These are phyloP conservation scores for Cylindrotheca closterium DNA, from an alignment of 108 stramenopile genomes.

Conservation along the genomic window DNA sequence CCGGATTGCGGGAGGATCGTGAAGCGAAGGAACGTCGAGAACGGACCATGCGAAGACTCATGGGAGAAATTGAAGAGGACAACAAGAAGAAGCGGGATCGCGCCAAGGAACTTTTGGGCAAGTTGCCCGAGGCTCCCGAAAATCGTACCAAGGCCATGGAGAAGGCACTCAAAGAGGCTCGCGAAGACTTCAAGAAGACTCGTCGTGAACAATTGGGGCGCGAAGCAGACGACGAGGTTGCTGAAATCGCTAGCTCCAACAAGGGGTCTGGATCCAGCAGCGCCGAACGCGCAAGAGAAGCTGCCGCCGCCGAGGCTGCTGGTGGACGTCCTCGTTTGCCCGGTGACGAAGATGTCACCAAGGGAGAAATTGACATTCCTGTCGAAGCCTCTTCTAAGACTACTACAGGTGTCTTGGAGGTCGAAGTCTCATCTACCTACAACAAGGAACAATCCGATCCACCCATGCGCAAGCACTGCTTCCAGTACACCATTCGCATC, in stretches of 20 bases:
- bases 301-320: slow-evolving; percentile 60
- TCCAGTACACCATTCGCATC: slow-evolving; percentile 90
- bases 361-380: slow-evolving; percentile 56
- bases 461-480: slow-evolving; percentile 90
- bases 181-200: slow-evolving; percentile 58
- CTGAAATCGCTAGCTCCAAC: slow-evolving; percentile 12
- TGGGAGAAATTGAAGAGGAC: slow-evolving; percentile 62
- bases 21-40: slow-evolving; percentile 66
- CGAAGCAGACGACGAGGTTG: slow-evolving; percentile 14
- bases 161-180: slow-evolving; percentile 56
- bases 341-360: slow-evolving; percentile 75
- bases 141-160: slow-evolving; percentile 45
- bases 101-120: slow-evolving; percentile 60
- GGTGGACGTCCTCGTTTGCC: slow-evolving; percentile 79
- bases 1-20: slow-evolving; percentile 46
- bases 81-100: slow-evolving; percentile 46
- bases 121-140: slow-evolving; percentile 59
- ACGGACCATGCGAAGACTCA: slow-evolving; percentile 47
- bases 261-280: slow-evolving; percentile 32
- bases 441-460: slow-evolving; percentile 90
- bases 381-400: slow-evolving; percentile 57
- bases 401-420: slow-evolving; percentile 69
- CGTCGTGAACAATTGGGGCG: slow-evolving; percentile 44
- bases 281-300: slow-evolving; percentile 64
- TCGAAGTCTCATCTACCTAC: slow-evolving; percentile 83